A percentile compares a stretch with the other conserved stretches of the same genome.
These are phyloP conservation scores for Amanita jacksonii DNA, from an alignment of 768 basidiomycete genomes.

Conservation along the genomic window DNA sequence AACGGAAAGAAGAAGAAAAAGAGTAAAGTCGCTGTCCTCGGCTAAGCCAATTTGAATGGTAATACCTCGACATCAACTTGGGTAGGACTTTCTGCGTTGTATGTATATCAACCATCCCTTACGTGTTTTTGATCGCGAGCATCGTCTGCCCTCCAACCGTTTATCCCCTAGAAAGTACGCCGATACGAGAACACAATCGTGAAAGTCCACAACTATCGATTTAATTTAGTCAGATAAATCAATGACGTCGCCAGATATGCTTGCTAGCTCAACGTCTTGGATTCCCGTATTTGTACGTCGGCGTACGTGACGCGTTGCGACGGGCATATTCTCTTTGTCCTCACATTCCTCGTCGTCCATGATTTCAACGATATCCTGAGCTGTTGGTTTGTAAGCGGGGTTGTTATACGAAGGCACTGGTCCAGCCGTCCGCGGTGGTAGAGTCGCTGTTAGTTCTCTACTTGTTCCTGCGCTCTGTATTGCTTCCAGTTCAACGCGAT, in stretches of 20 bases:
- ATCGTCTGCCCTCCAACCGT: slow-evolving; percentile 4
- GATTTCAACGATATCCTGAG: slow-evolving; percentile 9
- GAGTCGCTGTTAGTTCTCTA: not conserved
- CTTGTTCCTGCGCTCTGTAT: not conserved
- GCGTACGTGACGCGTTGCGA: slow-evolving; percentile 9
- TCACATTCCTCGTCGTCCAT: slow-evolving; percentile 8
- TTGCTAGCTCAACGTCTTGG: not conserved
- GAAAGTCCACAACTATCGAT: not conserved
- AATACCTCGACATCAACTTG: slow-evolving; percentile 6
- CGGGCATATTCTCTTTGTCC: slow-evolving; percentile 9
- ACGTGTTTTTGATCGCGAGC: slow-evolving; percentile 7
- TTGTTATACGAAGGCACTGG: not conserved
- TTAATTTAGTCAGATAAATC: slow-evolving; percentile 47
- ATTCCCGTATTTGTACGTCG: slow-evolving; percentile 1
- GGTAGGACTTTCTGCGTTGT: slow-evolving; percentile 6
- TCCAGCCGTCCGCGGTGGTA: not conserved
- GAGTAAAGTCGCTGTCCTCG: slow-evolving; percentile 54
- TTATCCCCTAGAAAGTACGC: slow-evolving; percentile 1
- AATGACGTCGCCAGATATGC: slow-evolving; percentile 37
- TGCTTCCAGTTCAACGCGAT: slow-evolving; percentile 23
- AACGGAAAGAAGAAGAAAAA: slow-evolving; percentile 80
- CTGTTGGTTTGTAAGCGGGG: not conserved
- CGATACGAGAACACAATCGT: slow-evolving; percentile 1
- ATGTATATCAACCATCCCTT: slow-evolving; percentile 11
- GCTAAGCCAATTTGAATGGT: slow-evolving; percentile 28